phyloP scores from a whole-genome alignment of 1,139 yeast species.

The Yamadazyma kanchanaburiensis region DNA sequence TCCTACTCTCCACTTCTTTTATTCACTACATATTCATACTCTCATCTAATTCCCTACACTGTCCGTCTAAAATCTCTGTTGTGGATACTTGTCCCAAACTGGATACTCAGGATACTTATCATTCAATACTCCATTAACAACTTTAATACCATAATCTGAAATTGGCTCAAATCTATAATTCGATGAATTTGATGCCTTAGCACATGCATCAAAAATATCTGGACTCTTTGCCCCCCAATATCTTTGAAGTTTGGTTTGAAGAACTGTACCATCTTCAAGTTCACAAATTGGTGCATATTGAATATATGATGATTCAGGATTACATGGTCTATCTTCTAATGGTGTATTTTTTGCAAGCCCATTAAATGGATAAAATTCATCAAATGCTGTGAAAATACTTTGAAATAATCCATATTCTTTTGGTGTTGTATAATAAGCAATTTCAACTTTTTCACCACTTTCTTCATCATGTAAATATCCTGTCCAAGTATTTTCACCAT shows the following conservation, averaged over 20 bases:
- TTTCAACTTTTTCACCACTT: conserved; percentile 5
- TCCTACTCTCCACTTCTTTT: too few species aligned
- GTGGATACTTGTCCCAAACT: too few species aligned
- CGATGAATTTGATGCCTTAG: conserved; percentile 1
- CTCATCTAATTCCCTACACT: too few species aligned
- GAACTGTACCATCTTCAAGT: conserved; percentile 3
- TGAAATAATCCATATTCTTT: conserved; percentile 7
- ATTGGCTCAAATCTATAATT: conserved; percentile 3
- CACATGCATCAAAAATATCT: conserved; percentile 2
- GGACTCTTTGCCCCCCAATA: neutral
- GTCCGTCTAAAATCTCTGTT: too few species aligned
- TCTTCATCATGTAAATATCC: conserved; percentile 10
- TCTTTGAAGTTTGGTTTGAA: neutral
- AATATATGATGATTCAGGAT: conserved; percentile 5
- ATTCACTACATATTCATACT: too few species aligned
- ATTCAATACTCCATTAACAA: conserved; percentile 5
- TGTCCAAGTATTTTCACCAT: conserved; percentile 10
- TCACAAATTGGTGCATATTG: conserved; percentile 9
- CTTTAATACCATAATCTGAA: conserved; percentile 2
- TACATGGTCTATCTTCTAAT: conserved; percentile 2
- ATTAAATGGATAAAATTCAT: conserved; percentile 7
- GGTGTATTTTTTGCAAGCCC: neutral
- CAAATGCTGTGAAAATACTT: conserved; percentile 2
- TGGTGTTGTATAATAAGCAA: conserved; percentile 11
- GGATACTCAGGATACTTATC: neutral